Evolutionary conservation across 139 green algal genomes (phyloP), one percentile per base, ranked within the genome.

Genomic region (Picochlorum sp.): DNA sequence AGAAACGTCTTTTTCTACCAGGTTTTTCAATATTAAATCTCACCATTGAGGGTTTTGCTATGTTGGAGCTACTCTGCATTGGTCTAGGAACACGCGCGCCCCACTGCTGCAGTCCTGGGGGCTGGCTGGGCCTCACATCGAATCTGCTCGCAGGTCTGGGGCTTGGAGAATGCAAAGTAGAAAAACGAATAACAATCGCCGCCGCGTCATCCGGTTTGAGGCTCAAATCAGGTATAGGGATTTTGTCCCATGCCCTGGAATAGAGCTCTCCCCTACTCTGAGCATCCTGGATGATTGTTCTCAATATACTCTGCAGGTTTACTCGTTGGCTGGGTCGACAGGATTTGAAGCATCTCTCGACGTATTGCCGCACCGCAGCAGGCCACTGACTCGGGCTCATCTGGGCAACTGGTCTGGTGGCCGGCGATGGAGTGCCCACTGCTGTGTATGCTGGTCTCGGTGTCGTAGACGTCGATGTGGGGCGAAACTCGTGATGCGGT

Each of bases 191-290:
- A 15, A 68, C 37, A 30, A 75, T 20, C 13, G 57, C 58, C 14
- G 72, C 66, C 5, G 67, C 67, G 4, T 78, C 75, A 0, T 51
- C 23, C 2, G 75, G 63, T 10, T 21, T 24, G 9, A 52, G 47
- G 3, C 20, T 24, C 15, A 79, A 38, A 41, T 80, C 57, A 23
- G 77, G 71, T 6, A 83, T 56, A 6, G 80, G 80, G 45, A 79
- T 44, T 2, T 67, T 66, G 37, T 81, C 80, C 80, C 80, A 86
- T 20, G 69, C 56, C 2, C 68, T 58, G 8, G 74, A 81, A 73
- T 73, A 86, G 34, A 81, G 38, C 68, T 81, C 71, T 24, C 74
- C 74, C 61, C 56, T 49, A 44, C 41, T 57, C 26, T 69, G 65
- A 4, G 74, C 68, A 16, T 75, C 62, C 1, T 24, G 30, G 41